Percentiles rank a stretch among this genome's conserved stretches.
Conservation (phyloP, 2,329 filamentous ascomycete species). For the Fusarium robinianum region DNA sequence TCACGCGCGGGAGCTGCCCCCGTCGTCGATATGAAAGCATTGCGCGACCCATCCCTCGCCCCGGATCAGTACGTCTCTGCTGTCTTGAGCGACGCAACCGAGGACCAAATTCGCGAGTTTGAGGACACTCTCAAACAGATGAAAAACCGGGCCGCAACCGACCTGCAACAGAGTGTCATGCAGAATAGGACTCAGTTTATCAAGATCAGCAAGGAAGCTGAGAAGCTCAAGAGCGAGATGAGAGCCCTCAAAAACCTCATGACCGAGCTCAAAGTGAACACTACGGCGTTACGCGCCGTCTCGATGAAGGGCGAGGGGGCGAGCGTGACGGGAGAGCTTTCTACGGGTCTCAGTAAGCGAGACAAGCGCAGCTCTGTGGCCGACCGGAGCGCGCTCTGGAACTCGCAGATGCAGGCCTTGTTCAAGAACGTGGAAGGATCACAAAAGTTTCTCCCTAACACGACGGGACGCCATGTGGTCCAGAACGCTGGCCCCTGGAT, state of each 20-base stretch:
- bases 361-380: constrained; percentile 90
- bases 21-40: constrained; percentile 73
- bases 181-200: constrained; percentile 98
- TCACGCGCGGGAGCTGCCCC: constrained; percentile 61
- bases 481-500: constrained; percentile 94
- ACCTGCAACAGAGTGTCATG: constrained; percentile 93
- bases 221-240: constrained; percentile 98
- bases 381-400: constrained; percentile 69
- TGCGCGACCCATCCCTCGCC: constrained; percentile 78
- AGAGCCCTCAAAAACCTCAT: constrained; percentile 85
- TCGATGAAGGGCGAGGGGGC: constrained; percentile 57
- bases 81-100: constrained; percentile 81
- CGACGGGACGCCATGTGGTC: constrained; percentile 89
- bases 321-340: constrained; percentile 55
- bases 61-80: constrained; percentile 78
- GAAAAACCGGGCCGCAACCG: constrained; percentile 76
- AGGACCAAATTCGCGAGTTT: constrained; percentile 83
- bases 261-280: constrained; percentile 85
- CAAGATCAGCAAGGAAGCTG: constrained; percentile 98
- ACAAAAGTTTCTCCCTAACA: constrained; percentile 92
- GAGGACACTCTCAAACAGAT: constrained; percentile 76
- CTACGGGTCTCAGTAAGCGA: constrained; percentile 63
- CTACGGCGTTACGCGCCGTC: constrained; percentile 65
- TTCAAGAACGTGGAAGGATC: constrained; percentile 98
- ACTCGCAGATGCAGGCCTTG: constrained; percentile 71